A percentile compares a stretch with the other conserved stretches of the same genome.
Conservation (phyloP, 106 monocot genomes). For the Dendrobium chrysotoxum region DNA sequence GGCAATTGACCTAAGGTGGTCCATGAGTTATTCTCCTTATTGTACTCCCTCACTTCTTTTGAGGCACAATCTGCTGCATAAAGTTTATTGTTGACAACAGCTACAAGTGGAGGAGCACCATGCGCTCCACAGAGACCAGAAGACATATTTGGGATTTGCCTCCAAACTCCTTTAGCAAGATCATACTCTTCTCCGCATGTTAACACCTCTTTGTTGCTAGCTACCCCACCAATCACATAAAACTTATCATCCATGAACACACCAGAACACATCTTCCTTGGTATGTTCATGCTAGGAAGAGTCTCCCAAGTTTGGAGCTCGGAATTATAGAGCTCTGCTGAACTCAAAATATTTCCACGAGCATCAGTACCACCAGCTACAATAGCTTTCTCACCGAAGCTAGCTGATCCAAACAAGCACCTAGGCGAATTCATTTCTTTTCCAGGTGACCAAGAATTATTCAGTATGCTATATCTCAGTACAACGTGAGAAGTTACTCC, state of each 20-base stretch:
- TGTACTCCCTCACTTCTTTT: slow-evolving; percentile 64
- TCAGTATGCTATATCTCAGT: slow-evolving; percentile 54
- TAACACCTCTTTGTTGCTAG: slow-evolving; percentile 28
- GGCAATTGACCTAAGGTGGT: slow-evolving; percentile 45
- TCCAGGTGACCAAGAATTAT: slow-evolving; percentile 52
- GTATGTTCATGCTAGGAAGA: slow-evolving; percentile 56
- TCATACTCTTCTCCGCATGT: slow-evolving; percentile 84
- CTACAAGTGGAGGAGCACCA: slow-evolving; percentile 72
- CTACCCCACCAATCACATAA: slow-evolving; percentile 76
- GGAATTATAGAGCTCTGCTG: slow-evolving; percentile 74
- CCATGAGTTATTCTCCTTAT: slow-evolving; percentile 55
- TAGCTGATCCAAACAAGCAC: slow-evolving; percentile 82
- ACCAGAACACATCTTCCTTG: slow-evolving; percentile 81
- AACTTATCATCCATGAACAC: slow-evolving; percentile 83
- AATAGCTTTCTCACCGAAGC: slow-evolving; percentile 57
- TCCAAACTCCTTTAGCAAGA: slow-evolving; percentile 40
- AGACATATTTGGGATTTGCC: slow-evolving; percentile 61
- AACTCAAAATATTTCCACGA: slow-evolving; percentile 38
- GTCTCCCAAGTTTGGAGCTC: slow-evolving; percentile 51
- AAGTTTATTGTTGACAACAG: slow-evolving; percentile 72
- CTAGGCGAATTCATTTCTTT: slow-evolving; percentile 55
- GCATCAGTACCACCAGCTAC: slow-evolving; percentile 63
- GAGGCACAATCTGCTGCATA: slow-evolving; percentile 59
- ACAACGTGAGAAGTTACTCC: slow-evolving; percentile 50
- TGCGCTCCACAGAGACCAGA: slow-evolving; percentile 41